These are phyloP conservation scores for Leccinum subrobustum DNA, from an alignment of 1,284 basidiomycete genomes.

Conservation along the genomic window DNA sequence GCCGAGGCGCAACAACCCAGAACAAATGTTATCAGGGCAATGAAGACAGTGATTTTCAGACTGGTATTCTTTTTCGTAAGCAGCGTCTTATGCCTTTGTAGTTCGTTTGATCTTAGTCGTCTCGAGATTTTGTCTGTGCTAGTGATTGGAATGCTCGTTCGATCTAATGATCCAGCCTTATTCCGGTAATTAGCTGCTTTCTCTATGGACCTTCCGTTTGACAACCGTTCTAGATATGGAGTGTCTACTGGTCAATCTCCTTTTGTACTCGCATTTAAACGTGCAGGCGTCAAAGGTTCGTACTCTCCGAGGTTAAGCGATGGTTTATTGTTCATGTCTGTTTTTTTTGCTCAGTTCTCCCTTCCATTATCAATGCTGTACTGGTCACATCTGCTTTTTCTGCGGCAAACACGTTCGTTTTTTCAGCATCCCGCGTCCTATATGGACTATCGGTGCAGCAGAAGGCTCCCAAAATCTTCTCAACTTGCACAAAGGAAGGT, in stretches of 20 bases:
- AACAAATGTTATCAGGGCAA: constrained; percentile 77
- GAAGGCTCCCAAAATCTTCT: constrained; percentile 63
- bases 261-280: constrained; percentile 81
- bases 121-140: constrained; percentile 62
- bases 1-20: constrained; percentile 76
- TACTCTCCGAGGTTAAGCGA: neutral
- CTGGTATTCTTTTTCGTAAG: constrained; percentile 74
- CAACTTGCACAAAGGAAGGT: constrained; percentile 56
- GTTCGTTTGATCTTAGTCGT: constrained; percentile 5
- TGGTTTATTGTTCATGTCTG: neutral
- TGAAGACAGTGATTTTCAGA: constrained; percentile 79
- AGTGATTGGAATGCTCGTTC: constrained; percentile 79
- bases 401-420: constrained; percentile 80
- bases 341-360: constrained; percentile 43
- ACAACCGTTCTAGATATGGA: constrained; percentile 30
- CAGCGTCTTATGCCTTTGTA: neutral
- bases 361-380: constrained; percentile 68
- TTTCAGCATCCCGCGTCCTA: constrained; percentile 77
- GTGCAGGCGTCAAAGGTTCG: constrained; percentile 67
- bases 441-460: constrained; percentile 80
- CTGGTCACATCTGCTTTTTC: constrained; percentile 79
- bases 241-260: constrained; percentile 69
- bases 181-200: constrained; percentile 39
- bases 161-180: constrained; percentile 63
- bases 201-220: constrained; percentile 4